Evolutionary conservation across 169 alveolate genomes (phyloP).

Genomic region (Miamiensis avidus): DNA sequence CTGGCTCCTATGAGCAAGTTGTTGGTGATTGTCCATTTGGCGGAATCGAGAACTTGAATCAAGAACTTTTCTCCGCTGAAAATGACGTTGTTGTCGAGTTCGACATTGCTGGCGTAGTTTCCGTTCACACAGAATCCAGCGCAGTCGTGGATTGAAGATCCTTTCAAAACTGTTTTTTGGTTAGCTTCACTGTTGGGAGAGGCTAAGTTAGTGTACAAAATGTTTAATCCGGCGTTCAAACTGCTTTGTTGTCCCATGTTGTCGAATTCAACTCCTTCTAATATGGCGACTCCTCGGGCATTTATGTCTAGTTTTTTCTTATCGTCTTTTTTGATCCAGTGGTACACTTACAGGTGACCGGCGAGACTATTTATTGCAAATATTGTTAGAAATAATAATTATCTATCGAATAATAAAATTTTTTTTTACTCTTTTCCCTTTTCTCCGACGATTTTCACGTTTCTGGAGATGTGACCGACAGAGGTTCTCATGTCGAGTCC

Average conservation of each 20-base stretch:
- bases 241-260: conserved; percentile 7
- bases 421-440: too few relatives aligned
- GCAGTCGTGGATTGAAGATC: conserved; percentile 4
- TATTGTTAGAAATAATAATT: too few relatives aligned
- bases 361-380: too few relatives aligned
- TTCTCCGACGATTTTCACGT: neutral
- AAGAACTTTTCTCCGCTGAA: neutral
- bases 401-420: too few relatives aligned
- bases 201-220: neutral
- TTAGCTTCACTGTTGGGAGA: neutral
- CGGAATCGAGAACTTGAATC: neutral
- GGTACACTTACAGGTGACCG: neutral
- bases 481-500: neutral
- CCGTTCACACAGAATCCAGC: neutral
- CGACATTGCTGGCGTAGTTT: neutral
- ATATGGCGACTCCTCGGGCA: conserved; percentile 26
- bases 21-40: neutral
- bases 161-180: neutral
- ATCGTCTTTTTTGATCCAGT: neutral
- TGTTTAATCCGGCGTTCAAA: neutral
- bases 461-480: neutral
- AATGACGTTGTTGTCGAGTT: neutral
- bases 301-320: neutral
- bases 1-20: neutral
- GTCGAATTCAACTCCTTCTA: conserved; percentile 46